These are phyloP conservation scores for Mitragyna speciosa DNA, from an alignment of 257 asterid species.

Conservation along the genomic window DNA sequence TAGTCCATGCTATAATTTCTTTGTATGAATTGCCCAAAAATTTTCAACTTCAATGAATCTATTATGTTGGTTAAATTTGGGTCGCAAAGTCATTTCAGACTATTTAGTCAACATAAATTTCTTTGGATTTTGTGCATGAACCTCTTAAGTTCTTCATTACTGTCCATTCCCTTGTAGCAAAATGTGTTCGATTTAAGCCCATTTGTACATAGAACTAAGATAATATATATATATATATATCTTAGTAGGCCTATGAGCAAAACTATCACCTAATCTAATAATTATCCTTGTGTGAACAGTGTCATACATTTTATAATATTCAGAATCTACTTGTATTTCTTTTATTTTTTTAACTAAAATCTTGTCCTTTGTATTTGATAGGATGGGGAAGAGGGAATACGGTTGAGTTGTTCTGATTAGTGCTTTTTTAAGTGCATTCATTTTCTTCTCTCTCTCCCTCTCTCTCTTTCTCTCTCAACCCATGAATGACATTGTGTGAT, in stretches of 20 bases:
- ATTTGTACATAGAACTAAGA: too few relatives aligned
- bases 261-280: not conserved
- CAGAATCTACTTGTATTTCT: not conserved
- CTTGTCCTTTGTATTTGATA: not conserved
- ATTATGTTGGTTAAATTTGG: not conserved
- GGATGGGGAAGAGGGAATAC: not conserved
- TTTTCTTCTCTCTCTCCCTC: too few relatives aligned
- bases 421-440: not conserved
- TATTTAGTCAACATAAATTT: not conserved
- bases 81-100: not conserved
- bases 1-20: too few relatives aligned
- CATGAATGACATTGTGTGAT: constrained; percentile 28
- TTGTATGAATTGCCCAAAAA: too few relatives aligned
- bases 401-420: not conserved
- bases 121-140: not conserved
- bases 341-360: too few relatives aligned
- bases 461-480: too few relatives aligned
- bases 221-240: not conserved
- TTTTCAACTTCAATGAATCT: not conserved
- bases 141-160: not conserved
- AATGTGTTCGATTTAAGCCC: too few relatives aligned
- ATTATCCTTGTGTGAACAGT: not conserved
- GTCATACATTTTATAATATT: not conserved
- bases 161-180: too few relatives aligned
- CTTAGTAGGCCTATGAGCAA: not conserved